A percentile compares a stretch with the other conserved stretches of the same genome.
These are phyloP conservation scores for Sugiyamaella qingdaonensis DNA, from an alignment of 805 yeast genomes.

Conservation along the genomic window DNA sequence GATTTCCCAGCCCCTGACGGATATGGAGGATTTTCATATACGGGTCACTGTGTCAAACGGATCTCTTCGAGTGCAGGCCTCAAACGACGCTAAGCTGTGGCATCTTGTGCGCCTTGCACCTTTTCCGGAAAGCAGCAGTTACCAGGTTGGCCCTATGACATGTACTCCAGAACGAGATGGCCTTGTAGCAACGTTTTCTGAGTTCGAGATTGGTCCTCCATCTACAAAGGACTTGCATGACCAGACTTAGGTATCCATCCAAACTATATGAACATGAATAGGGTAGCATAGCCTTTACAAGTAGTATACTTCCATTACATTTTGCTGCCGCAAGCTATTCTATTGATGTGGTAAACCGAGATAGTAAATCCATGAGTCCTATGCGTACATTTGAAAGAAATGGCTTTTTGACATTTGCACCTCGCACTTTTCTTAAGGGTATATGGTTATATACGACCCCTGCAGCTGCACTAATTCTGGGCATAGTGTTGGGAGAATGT, in stretches of 20 bases:
- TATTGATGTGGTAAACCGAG: too few species aligned
- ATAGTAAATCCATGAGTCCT: too few species aligned
- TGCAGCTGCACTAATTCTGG: too few species aligned
- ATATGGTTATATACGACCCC: too few species aligned
- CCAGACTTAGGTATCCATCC: background rate
- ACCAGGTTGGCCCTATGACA: background rate
- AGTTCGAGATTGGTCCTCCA: slow-evolving; percentile 1
- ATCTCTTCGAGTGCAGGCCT: background rate
- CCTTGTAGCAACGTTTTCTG: background rate
- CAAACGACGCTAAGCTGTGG: background rate
- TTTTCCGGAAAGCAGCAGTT: background rate
- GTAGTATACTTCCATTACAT: too few species aligned
- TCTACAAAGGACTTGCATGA: background rate
- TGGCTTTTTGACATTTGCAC: too few species aligned
- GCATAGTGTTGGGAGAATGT: too few species aligned
- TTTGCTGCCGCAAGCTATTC: too few species aligned
- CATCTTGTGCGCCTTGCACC: background rate
- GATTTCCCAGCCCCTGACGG: background rate
- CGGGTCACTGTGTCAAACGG: background rate
- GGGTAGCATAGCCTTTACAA: background rate
- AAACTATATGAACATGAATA: background rate
- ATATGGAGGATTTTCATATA: background rate
- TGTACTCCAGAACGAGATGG: slow-evolving; percentile 2
- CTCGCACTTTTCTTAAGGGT: too few species aligned
- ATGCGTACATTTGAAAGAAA: too few species aligned